Percentiles rank a stretch among this genome's conserved stretches.
Conservation (phyloP, 768 basidiomycete species). For the Suillus fuscotomentosus region DNA sequence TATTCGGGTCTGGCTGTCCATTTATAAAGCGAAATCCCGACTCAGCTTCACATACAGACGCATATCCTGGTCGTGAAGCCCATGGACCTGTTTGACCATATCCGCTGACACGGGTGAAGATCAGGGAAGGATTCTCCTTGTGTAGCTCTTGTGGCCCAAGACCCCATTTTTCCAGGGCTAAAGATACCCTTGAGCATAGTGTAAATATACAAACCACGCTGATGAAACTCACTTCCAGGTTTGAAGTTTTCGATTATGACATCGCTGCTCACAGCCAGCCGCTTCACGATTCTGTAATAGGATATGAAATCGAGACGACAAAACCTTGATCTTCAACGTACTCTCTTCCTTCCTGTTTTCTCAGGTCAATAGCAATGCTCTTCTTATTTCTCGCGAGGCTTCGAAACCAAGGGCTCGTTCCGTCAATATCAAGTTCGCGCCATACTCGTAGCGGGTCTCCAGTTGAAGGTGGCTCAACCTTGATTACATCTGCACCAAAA, state of each 20-base stretch:
- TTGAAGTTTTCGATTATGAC: slow-evolving; percentile 74
- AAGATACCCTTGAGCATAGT: neutral
- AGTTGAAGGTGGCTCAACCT: slow-evolving; percentile 59
- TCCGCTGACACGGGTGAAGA: slow-evolving; percentile 85
- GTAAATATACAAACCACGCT: neutral
- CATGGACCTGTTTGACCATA: slow-evolving; percentile 78
- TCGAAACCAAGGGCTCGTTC: slow-evolving; percentile 73
- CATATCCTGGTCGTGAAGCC: slow-evolving; percentile 68
- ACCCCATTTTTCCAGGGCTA: slow-evolving; percentile 71
- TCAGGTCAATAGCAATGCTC: slow-evolving; percentile 65
- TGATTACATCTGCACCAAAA: slow-evolving; percentile 73
- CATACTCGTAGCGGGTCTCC: slow-evolving; percentile 72
- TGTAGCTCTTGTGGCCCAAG: slow-evolving; percentile 57
- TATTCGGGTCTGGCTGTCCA: slow-evolving; percentile 55
- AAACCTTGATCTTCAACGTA: slow-evolving; percentile 21
- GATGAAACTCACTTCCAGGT: slow-evolving; percentile 56
- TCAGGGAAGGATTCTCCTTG: slow-evolving; percentile 80
- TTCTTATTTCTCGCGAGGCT: slow-evolving; percentile 74
- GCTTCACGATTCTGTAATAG: slow-evolving; percentile 51
- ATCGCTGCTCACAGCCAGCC: slow-evolving; percentile 60
- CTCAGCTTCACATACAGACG: slow-evolving; percentile 75
- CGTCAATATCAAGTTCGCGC: slow-evolving; percentile 70
- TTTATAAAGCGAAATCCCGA: slow-evolving; percentile 76
- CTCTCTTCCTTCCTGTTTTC: slow-evolving; percentile 54
- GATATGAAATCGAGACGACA: neutral